These are phyloP conservation scores for Magnaporthiopsis poae DNA, from an alignment of 2,329 filamentous ascomycete genomes.

Conservation along the genomic window DNA sequence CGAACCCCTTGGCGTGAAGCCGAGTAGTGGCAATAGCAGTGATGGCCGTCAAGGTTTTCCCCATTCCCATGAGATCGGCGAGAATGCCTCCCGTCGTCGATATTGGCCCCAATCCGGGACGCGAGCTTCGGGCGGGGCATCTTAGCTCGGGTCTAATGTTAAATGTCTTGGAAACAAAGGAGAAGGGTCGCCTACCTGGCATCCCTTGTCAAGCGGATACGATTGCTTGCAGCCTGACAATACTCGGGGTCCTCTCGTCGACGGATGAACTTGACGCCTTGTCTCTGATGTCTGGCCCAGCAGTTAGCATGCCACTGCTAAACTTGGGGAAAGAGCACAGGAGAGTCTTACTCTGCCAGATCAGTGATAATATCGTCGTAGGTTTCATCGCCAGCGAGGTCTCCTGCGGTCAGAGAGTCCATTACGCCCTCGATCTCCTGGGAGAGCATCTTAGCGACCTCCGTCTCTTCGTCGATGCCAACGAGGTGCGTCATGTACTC, in stretches of 20 bases:
- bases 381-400: background rate
- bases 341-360: background rate
- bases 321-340: too few species aligned
- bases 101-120: background rate
- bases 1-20: background rate
- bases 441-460: background rate
- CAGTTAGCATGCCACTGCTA: too few species aligned
- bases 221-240: background rate
- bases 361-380: background rate
- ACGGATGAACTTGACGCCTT: background rate
- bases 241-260: background rate
- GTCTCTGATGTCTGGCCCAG: background rate
- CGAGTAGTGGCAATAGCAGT: background rate
- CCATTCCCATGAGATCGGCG: background rate
- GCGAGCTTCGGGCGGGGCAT: too few species aligned
- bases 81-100: background rate
- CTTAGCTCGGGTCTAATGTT: too few species aligned
- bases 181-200: too few species aligned
- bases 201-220: background rate
- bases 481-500: constrained; percentile 1
- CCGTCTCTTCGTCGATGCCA: background rate
- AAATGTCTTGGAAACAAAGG: too few species aligned
- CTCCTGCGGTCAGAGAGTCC: background rate
- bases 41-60: constrained; percentile 1
- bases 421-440: background rate